phyloP scores from a whole-genome alignment of 176 grass and related monocot species.

The Triticum aestivum region IWGSC_CS_RefSeq_v2.1 NC_057801.1:644187548-644188047 shows the following conservation, averaged over 20 bases:
- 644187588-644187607: too few relatives aligned
- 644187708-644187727: constrained; percentile 47
- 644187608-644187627: too few relatives aligned
- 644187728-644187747: constrained; percentile 66
- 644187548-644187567: not conserved
- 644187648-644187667: constrained; percentile 6
- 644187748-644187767: constrained; percentile 14
- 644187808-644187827: constrained; percentile 24
- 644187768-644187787: not conserved
- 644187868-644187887: not conserved
- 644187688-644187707: constrained; percentile 29
- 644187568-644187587: not conserved
- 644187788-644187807: constrained; percentile 45
- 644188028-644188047: not conserved
- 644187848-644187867: constrained; percentile 15
- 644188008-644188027: constrained; percentile 29
- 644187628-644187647: constrained; percentile 2
- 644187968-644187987: not conserved
- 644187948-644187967: constrained; percentile 1
- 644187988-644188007: constrained; percentile 21
- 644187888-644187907: constrained; percentile 41
- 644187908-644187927: not conserved
- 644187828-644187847: not conserved
- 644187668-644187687: constrained; percentile 28
- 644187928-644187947: not conserved